Percentiles rank a stretch among this genome's conserved stretches.
Conservation (phyloP, 2,329 filamentous ascomycete genomes). For the Paramyrothecium roridum region DNA sequence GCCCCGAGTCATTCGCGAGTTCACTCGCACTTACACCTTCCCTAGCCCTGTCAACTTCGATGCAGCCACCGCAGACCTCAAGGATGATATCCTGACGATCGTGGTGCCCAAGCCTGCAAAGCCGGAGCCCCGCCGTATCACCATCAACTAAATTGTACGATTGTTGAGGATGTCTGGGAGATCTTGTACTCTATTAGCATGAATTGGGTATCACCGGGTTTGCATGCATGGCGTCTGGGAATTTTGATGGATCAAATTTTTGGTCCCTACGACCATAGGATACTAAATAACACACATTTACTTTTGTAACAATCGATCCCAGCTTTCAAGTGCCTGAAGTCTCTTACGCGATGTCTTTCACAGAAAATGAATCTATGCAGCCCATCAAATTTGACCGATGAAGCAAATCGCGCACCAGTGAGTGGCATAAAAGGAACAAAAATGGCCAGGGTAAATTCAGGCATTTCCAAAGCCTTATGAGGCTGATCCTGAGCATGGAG, state of each 20-base stretch:
- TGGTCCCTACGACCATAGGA: neutral
- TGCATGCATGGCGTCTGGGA: neutral
- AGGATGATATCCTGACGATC: constrained; percentile 64
- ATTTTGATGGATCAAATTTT: neutral
- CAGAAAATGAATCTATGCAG: too few relatives aligned
- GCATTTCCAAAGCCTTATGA: too few relatives aligned
- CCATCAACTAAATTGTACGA: constrained; percentile 39
- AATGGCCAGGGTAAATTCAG: too few relatives aligned
- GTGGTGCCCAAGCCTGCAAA: constrained; percentile 66
- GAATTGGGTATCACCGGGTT: neutral
- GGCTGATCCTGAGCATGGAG: too few relatives aligned
- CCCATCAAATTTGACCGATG: too few relatives aligned
- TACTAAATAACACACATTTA: neutral
- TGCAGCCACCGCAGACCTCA: constrained; percentile 58
- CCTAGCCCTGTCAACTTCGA: constrained; percentile 61
- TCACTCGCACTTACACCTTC: constrained; percentile 67
- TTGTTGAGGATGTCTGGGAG: neutral
- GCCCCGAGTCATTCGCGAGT: constrained; percentile 64
- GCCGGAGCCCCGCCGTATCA: constrained; percentile 53
- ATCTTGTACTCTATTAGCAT: neutral
- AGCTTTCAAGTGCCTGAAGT: too few relatives aligned
- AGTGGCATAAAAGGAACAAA: too few relatives aligned
- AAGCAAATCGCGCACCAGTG: too few relatives aligned
- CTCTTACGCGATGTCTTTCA: too few relatives aligned
- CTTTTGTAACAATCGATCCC: too few relatives aligned